phyloP scores from a whole-genome alignment of 1,139 yeast genomes.

The Magnusiomyces paraingens region DNA sequence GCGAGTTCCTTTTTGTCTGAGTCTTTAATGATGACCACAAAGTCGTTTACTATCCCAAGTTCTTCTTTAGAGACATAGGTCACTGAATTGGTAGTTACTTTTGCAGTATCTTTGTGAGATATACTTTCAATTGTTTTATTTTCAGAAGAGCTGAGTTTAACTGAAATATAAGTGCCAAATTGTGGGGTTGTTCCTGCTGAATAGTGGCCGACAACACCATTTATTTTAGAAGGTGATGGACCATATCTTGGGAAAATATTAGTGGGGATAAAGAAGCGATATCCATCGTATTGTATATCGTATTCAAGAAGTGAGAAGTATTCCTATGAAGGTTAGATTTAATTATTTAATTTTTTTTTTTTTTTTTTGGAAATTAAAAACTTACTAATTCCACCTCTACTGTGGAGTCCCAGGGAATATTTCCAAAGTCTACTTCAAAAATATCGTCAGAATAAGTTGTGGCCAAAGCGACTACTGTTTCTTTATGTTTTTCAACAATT shows the following conservation, averaged over 20 bases:
- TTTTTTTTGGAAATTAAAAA: too few relatives aligned
- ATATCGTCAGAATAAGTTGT: conserved; percentile 3
- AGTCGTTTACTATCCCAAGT: conserved; percentile 2
- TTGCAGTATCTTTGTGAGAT: conserved; percentile 6
- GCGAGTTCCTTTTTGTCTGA: neutral
- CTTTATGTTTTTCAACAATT: conserved; percentile 1
- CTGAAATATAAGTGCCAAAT: conserved; percentile 7
- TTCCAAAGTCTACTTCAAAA: conserved; percentile 3
- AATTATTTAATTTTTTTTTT: too few relatives aligned
- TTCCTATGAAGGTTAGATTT: too few relatives aligned
- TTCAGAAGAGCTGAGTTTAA: neutral
- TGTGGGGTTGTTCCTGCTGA: neutral
- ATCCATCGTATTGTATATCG: conserved; percentile 10
- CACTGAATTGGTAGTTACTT: neutral
- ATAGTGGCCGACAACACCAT: neutral
- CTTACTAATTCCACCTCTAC: conserved; percentile 4
- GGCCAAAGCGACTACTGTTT: conserved; percentile 3
- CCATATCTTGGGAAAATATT: conserved; percentile 9
- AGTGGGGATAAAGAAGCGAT: conserved; percentile 10
- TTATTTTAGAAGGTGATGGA: neutral
- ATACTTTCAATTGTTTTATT: conserved; percentile 3
- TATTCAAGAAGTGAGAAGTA: conserved; percentile 9
- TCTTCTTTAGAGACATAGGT: conserved; percentile 2
- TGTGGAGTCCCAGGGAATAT: conserved; percentile 6
- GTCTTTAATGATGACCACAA: conserved; percentile 4